Evolutionary conservation across 2,329 filamentous ascomycete genomes (phyloP), one percentile per base, ranked within the genome.

Genomic region (Alternaria incomplexa): DNA sequence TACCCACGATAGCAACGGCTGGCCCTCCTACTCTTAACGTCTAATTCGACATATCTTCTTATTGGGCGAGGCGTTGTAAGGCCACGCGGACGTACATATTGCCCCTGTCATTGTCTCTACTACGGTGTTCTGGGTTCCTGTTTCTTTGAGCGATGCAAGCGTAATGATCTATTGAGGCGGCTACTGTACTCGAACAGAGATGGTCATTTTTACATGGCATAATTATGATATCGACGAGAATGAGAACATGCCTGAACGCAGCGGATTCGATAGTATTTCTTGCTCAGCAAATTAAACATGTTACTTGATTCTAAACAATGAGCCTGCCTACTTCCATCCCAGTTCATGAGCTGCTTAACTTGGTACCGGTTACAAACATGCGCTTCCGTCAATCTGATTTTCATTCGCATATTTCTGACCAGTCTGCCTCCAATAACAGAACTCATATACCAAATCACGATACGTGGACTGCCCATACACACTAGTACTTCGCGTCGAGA

Each of bases 1-100:
- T 77, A 78, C 76, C 76, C 76, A 77, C 69, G 73, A 74, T 64
- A 73, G 61, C 67, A 68, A 74, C 64, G 68, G 73, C 70, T 70
- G 67, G 63, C 63, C 65, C 65, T 69, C 54, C 59, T 69, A 68
- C 65, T 59, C 51, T 64, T 69, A 72, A 65, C 66, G 64, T 68
- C 63, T 73, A 68, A 70, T 71, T 65, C 57, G 57, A 67, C 66
- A 68, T 60, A 64, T 45, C 43, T 67, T 67, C 61, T 67, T 61
- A 60, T 64, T 56, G 56, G 66, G 61, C 61, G 62, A 52, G 65
- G 70, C 64, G 64, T 70, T 68, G 59, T 58, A 64, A 26, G 62
- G 54, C 58, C 61, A 57, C 48, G 48, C 67, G 61, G 66, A 64
- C 61, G 61, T 65, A 68, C 58, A 68, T 45, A 46, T 51, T 57